phyloP scores from a whole-genome alignment of 2,329 filamentous ascomycete genomes.

The Remersonia thermophila region DNA sequence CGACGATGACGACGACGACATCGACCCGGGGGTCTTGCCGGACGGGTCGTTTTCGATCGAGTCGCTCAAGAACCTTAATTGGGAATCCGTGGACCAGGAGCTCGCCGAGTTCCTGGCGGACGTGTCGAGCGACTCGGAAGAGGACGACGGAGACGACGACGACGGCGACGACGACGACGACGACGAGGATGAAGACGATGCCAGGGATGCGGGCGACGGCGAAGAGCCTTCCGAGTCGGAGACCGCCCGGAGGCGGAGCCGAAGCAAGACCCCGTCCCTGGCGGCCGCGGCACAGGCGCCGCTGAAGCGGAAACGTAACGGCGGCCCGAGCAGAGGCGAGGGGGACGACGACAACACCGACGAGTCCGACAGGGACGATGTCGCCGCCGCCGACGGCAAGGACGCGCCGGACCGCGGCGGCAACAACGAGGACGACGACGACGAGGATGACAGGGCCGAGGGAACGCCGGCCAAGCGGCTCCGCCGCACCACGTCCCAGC shows the following conservation, averaged over 20 bases:
- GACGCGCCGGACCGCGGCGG: too few species aligned
- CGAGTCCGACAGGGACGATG: too few species aligned
- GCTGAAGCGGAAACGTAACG: constrained; percentile 4
- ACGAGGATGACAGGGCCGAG: constrained; percentile 21
- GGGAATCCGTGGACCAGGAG: constrained; percentile 56
- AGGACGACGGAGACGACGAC: constrained; percentile 20
- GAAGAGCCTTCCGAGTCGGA: constrained; percentile 1
- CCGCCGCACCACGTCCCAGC: constrained; percentile 30
- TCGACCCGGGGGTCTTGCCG: constrained; percentile 36
- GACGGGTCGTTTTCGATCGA: constrained; percentile 39
- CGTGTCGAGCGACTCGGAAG: constrained; percentile 38
- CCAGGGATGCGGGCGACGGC: constrained; percentile 13
- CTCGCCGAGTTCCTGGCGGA: constrained; percentile 59
- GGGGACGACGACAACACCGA: constrained; percentile 5
- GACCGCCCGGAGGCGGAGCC: constrained; percentile 10
- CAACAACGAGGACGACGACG: constrained; percentile 10
- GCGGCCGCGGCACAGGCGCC: constrained; percentile 1
- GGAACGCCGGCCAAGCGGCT: constrained; percentile 37
- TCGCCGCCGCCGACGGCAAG: too few species aligned
- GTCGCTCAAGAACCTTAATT: constrained; percentile 46
- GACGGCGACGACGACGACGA: constrained; percentile 10
- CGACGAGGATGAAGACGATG: constrained; percentile 19
- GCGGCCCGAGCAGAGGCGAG: constrained; percentile 8
- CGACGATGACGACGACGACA: constrained; percentile 30
- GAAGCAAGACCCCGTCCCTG: constrained; percentile 5